phyloP scores from a whole-genome alignment of 768 basidiomycete species.

The Coprinopsis marcescibilis region DNA sequence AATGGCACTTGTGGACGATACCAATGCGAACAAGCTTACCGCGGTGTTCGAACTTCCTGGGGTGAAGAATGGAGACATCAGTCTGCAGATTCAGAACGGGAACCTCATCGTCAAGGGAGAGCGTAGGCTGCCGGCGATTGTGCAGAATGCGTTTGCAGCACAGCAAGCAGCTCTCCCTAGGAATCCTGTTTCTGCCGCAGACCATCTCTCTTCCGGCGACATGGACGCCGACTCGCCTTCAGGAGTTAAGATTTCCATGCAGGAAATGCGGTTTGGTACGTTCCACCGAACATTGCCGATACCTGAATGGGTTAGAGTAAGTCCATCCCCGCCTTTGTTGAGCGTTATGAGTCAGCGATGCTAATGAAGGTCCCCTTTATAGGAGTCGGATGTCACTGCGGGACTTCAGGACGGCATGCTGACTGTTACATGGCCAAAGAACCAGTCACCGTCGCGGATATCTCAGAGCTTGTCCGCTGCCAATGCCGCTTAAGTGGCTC shows the following conservation, averaged over 20 bases:
- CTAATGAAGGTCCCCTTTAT: conserved; percentile 20
- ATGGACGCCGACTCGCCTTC: conserved; percentile 7
- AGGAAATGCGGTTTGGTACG: conserved; percentile 40
- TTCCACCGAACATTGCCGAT: conserved; percentile 34
- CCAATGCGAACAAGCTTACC: conserved; percentile 23
- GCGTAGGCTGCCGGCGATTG: conserved; percentile 20
- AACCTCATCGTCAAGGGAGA: conserved; percentile 30
- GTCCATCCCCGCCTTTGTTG: conserved; percentile 13
- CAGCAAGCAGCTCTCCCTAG: conserved; percentile 7
- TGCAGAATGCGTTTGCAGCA: conserved; percentile 5
- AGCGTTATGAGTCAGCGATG: conserved; percentile 7
- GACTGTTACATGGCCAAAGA: conserved; percentile 37
- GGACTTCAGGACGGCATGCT: conserved; percentile 35
- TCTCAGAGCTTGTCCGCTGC: too few species aligned
- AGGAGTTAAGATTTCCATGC: conserved; percentile 16
- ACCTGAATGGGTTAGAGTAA: conserved; percentile 34
- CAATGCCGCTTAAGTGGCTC: too few species aligned
- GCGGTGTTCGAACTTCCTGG: conserved; percentile 44
- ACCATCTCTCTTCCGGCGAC: conserved; percentile 14
- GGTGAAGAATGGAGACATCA: conserved; percentile 30
- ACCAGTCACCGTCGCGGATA: too few species aligned
- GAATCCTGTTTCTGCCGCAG: conserved; percentile 9
- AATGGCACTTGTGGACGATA: conserved; percentile 39
- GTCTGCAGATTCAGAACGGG: conserved; percentile 27
- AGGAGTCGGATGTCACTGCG: conserved; percentile 34